Evolutionary conservation across 2,329 filamentous ascomycete genomes (phyloP).

Genomic region (Fusarium denticulatum): DNA sequence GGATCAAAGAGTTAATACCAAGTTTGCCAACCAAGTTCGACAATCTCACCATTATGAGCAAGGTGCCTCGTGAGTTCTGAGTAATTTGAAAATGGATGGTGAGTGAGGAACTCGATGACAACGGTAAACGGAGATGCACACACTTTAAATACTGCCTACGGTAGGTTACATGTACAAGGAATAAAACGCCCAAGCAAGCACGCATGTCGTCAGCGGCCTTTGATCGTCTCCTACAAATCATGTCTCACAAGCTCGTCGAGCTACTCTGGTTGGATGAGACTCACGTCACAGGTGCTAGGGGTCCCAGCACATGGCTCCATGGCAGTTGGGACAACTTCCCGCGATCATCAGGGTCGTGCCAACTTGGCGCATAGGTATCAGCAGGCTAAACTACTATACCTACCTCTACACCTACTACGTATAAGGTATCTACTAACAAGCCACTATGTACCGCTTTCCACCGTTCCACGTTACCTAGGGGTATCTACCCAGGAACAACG

Average conservation of each 20-base stretch:
- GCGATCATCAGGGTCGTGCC: not conserved
- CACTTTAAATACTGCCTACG: constrained; percentile 12
- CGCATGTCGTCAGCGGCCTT: constrained; percentile 36
- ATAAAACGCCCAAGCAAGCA: constrained; percentile 12
- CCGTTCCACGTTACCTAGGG: not conserved
- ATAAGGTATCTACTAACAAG: not conserved
- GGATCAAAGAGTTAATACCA: constrained; percentile 1
- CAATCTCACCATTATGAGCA: constrained; percentile 28
- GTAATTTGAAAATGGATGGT: not conserved
- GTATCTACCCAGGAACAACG: not conserved
- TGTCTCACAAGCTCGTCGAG: constrained; percentile 19
- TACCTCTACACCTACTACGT: too few species aligned
- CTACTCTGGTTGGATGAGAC: constrained; percentile 29
- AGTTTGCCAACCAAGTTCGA: too few species aligned
- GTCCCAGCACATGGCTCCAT: constrained; percentile 7
- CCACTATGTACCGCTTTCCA: not conserved
- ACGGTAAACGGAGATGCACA: not conserved
- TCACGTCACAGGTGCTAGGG: constrained; percentile 32
- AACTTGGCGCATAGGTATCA: not conserved
- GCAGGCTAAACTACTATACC: not conserved
- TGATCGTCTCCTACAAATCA: constrained; percentile 29
- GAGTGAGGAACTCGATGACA: not conserved
- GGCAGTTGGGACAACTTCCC: not conserved
- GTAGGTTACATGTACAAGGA: constrained; percentile 7
- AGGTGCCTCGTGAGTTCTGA: not conserved